phyloP scores from a whole-genome alignment of 208 protist species.

The Lotmaria passim region DNA sequence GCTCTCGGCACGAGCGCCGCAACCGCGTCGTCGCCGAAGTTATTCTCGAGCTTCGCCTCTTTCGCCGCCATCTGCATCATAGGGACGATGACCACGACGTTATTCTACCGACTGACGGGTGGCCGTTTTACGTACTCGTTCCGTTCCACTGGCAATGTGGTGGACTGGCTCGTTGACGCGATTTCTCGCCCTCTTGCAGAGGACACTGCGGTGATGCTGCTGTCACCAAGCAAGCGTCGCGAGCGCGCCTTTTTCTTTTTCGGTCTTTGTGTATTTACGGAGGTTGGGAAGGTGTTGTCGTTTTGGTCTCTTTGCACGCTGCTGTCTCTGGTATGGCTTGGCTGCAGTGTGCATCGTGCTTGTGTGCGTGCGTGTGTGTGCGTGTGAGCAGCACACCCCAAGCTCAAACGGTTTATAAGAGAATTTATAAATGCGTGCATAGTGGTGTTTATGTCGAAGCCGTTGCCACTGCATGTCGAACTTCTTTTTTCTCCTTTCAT shows the following conservation, averaged over 20 bases:
- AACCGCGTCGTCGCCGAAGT: conserved; percentile 2
- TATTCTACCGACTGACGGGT: conserved; percentile 34
- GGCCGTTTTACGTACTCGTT: conserved; percentile 30
- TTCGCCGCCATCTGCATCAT: conserved; percentile 27
- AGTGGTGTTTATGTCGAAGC: no score
- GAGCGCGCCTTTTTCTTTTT: conserved; percentile 30
- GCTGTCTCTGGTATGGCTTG: conserved; percentile 19
- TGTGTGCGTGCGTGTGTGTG: neutral
- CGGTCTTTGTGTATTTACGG: conserved; percentile 20
- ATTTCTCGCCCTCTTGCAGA: conserved; percentile 22
- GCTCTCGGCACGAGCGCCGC: conserved; percentile 9
- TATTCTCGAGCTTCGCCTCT: conserved; percentile 40
- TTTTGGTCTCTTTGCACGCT: conserved; percentile 34
- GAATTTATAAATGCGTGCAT: no score
- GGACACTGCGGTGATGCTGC: conserved; percentile 11
- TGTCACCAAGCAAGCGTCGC: conserved; percentile 12
- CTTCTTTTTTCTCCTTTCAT: neutral
- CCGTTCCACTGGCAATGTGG: conserved; percentile 19
- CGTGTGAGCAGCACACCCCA: no score
- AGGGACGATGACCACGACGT: conserved; percentile 34
- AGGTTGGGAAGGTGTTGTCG: conserved; percentile 38
- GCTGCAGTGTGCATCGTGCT: conserved; percentile 5
- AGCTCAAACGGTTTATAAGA: no score
- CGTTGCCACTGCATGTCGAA: no score
- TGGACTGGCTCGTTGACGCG: conserved; percentile 42